These are phyloP conservation scores for Pseudoperonospora humuli DNA, from an alignment of 352 stramenopile genomes.

Conservation along the genomic window DNA sequence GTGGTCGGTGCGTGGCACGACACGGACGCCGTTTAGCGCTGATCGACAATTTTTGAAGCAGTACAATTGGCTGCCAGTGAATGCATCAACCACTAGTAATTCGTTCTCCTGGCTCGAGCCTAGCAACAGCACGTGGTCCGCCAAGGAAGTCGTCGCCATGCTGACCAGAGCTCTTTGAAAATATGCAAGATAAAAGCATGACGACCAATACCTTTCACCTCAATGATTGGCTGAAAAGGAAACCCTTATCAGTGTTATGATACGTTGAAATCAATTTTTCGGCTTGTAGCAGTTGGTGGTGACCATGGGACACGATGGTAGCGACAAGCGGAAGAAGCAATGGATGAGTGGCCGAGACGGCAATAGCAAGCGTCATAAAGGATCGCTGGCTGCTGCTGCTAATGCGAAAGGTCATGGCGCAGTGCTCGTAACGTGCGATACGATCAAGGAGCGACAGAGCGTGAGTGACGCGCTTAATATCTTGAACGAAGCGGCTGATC, in stretches of 20 bases:
- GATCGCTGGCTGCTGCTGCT: constrained; percentile 30
- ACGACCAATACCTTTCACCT: constrained; percentile 12
- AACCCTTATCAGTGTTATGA: background rate
- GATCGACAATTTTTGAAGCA: constrained; percentile 67
- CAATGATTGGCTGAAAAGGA: constrained; percentile 18
- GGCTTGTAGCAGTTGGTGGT: background rate
- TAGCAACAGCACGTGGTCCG: constrained; percentile 57
- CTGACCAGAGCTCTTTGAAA: constrained; percentile 9
- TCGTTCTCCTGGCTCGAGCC: constrained; percentile 64
- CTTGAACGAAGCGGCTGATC: constrained; percentile 65
- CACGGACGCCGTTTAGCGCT: constrained; percentile 39
- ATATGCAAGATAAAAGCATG: no score
- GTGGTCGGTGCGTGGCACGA: constrained; percentile 58
- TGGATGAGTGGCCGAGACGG: constrained; percentile 37
- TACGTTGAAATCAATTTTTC: constrained; percentile 19
- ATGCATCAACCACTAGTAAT: constrained; percentile 50
- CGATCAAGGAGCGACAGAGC: constrained; percentile 66
- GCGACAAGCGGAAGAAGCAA: constrained; percentile 49
- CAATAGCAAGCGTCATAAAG: constrained; percentile 57
- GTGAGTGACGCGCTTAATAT: constrained; percentile 67
- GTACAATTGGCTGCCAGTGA: constrained; percentile 54
- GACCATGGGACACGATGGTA: constrained; percentile 23
- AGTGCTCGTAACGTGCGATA: constrained; percentile 69
- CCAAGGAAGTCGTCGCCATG: constrained; percentile 39
- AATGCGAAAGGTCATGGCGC: constrained; percentile 52